phyloP scores from a whole-genome alignment of 2,329 filamentous ascomycete species.

The Aspergillus sp. region DNA sequence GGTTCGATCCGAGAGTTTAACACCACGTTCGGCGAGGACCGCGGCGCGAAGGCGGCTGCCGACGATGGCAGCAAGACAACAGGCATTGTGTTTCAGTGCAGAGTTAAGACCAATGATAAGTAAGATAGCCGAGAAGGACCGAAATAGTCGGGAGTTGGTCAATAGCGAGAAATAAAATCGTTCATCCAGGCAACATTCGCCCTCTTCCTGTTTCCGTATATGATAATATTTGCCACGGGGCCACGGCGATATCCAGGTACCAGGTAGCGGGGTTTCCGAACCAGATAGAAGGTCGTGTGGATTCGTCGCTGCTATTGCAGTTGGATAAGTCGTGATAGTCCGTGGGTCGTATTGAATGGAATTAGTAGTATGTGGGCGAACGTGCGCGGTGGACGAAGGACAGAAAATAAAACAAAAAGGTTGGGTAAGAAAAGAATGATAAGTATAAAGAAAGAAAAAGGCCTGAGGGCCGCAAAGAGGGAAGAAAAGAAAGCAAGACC shows the following conservation, averaged over 20 bases:
- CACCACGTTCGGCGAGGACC: constrained; percentile 93
- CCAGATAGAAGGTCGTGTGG: constrained; percentile 1
- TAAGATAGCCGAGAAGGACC: constrained; percentile 46
- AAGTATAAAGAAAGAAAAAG: constrained; percentile 34
- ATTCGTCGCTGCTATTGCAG: constrained; percentile 1
- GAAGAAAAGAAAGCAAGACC: constrained; percentile 23
- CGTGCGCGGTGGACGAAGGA: constrained; percentile 30
- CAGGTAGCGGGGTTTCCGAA: neutral
- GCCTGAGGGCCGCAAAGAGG: constrained; percentile 18
- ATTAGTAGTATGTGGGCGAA: constrained; percentile 41
- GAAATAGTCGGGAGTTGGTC: constrained; percentile 40
- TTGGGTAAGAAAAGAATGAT: constrained; percentile 26
- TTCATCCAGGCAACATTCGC: constrained; percentile 46
- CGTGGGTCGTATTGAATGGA: constrained; percentile 19
- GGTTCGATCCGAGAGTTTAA: constrained; percentile 89
- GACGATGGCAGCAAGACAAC: constrained; percentile 92
- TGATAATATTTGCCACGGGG: constrained; percentile 14
- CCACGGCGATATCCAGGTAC: constrained; percentile 17
- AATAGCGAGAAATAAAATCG: constrained; percentile 45
- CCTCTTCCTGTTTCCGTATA: constrained; percentile 23
- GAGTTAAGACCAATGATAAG: constrained; percentile 54
- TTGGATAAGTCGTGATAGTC: neutral
- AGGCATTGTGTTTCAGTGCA: constrained; percentile 73
- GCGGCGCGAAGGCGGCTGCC: constrained; percentile 92
- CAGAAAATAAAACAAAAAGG: constrained; percentile 20